Base-by-base conservation (phyloP, 306 rosid species). In the Vigna angularis region DNA sequence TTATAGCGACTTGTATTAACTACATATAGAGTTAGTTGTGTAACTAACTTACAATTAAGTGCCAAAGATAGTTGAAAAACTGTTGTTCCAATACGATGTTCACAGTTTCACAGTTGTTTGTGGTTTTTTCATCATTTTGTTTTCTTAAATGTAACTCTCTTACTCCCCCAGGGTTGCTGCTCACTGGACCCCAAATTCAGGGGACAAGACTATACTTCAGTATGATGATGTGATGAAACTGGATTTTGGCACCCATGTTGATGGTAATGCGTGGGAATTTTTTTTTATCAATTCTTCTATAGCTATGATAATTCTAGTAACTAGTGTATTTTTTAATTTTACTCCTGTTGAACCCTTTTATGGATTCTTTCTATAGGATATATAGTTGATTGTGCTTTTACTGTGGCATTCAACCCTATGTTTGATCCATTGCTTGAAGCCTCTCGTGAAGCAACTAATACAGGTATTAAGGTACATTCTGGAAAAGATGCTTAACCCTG, bases 181-280 rank as follows among this genome's bases (percentile, higher is more conserved):
- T 77, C 98, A 92, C 74, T 95, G 98, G 98, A 95, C 98, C 68
- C 98, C 98, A 55, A 95, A 95, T 75, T 26, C 97, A 0, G 98
- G 97, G 72, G 98, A 95, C 81, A 91, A 91, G 85, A 92, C 98
- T 13, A 84, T 95, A 58, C 98, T 95, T 82, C 97, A 89, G 78
- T 89, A 89, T 70, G 98, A 95, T 78, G 98, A 95, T 86, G 98
- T 95, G 36, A 95, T 95, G 98, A 95, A 91, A 84, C 84, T 95
- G 87, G 98, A 95, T 81, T 95, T 95, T 84, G 98, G 98, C 83
- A 95, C 98, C 67, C 98, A 95, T 79, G 59, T 95, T 40, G 97
- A 95, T 83, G 98, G 98, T 95, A 88, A 76, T 77, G 34, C 45
- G n/a, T 32, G n/a, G 4, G 53, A 63, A 70, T 14, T 4, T 9